Base-by-base conservation (phyloP, 2,329 filamentous ascomycete species). In the Epichloe bromicola region DNA sequence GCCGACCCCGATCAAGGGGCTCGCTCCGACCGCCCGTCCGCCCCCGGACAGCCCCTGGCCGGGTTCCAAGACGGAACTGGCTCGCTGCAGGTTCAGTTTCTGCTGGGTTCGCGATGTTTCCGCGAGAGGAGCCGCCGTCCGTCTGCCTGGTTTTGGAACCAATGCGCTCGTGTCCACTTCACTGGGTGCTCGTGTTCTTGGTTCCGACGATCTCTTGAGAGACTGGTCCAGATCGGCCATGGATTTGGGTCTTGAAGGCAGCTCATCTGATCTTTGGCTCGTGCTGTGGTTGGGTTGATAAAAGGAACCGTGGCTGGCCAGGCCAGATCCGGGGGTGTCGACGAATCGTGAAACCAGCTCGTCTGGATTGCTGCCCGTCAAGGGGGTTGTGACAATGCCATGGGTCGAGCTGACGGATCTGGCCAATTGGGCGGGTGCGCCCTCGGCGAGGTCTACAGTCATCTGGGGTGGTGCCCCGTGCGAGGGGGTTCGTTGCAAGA, bases 61-160 rank as follows among this genome's bases (percentile, higher is more conserved):
- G 1, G 80, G 80, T 57, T 88, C 84, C 46, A 88, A 82, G 56
- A 78, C 79, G 3, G 83, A 86, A 61, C 82, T 85, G 33, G 83
- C 84, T 38, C 85, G 77, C 61, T 88, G 83, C 1, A 88, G 73
- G 66, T 86, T 83, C 14, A 88, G 71, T 60, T 88, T 88, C 63
- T 88, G 83, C 65, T 88, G 83, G 1, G 83, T 86, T 14, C 85
- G 75, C 50, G 82, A 86, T 56, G 78, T 74, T 53, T 80, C 75
- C 1, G 74, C 73, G 1, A 72, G 65, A 1, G 68, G 68, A 1
- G 67, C 66, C 17, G 59, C 71, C 55, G 57, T 66, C 55, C 68
- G 65, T 58, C 59, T 67, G 59, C 56, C 70, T 59, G 62, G 64
- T 61, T 69, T 70, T 26, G 72, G 74, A 3, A 73, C 69, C 14